Evolutionary conservation across 768 basidiomycete species (phyloP).

Genomic region (Dendrothele bispora): DNA sequence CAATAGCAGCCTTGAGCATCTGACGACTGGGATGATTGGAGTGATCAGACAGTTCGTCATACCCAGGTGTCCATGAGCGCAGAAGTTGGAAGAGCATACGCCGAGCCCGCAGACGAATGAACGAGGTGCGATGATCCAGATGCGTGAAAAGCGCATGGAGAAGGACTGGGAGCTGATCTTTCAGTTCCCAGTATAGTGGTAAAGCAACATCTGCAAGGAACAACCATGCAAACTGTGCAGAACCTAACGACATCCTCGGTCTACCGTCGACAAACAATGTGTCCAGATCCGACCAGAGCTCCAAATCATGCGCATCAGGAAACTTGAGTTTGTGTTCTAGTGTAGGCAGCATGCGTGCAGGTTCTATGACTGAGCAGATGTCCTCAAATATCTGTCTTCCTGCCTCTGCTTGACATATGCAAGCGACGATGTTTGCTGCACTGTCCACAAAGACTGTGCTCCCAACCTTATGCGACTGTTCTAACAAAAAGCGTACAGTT

Average conservation of each 20-base stretch:
- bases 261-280: slow-evolving; percentile 68
- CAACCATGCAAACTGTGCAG: slow-evolving; percentile 86
- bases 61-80: slow-evolving; percentile 78
- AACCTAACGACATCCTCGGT: slow-evolving; percentile 68
- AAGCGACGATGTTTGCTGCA: slow-evolving; percentile 80
- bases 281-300: slow-evolving; percentile 79
- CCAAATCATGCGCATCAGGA: slow-evolving; percentile 66
- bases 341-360: slow-evolving; percentile 77
- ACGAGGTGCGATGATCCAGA: slow-evolving; percentile 72
- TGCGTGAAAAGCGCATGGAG: slow-evolving; percentile 82
- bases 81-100: slow-evolving; percentile 84
- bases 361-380: slow-evolving; percentile 82
- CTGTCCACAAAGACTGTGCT: slow-evolving; percentile 76
- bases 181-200: slow-evolving; percentile 75
- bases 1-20: slow-evolving; percentile 50
- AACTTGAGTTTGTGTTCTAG: slow-evolving; percentile 69
- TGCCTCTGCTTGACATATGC: slow-evolving; percentile 73
- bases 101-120: slow-evolving; percentile 69
- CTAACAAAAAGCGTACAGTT: slow-evolving; percentile 78
- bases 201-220: slow-evolving; percentile 78
- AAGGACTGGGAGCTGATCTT: slow-evolving; percentile 66
- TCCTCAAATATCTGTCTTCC: slow-evolving; percentile 79
- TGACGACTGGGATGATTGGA: slow-evolving; percentile 44
- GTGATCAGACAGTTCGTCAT: slow-evolving; percentile 69
- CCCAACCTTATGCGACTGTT: slow-evolving; percentile 84